phyloP scores from a whole-genome alignment of 129 eudicot species.

The Ambrosia artemisiifolia region DNA sequence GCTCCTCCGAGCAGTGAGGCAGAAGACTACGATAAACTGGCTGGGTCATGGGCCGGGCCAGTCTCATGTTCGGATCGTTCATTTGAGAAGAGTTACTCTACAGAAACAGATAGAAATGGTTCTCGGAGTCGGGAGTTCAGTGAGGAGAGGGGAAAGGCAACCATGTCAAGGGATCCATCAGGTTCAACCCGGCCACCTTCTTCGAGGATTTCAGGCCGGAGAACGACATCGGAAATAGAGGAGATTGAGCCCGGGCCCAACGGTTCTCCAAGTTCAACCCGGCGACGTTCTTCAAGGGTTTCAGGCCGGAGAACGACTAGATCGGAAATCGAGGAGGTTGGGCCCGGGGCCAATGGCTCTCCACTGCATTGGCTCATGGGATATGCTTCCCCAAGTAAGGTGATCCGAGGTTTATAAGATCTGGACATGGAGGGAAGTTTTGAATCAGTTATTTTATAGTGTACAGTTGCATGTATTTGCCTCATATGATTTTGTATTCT shows the following conservation, averaged over 20 bases:
- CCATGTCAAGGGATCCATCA: conserved; percentile 23
- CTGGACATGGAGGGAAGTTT: conserved; percentile 4
- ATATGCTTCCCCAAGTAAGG: conserved; percentile 65
- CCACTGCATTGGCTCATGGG: conserved; percentile 94
- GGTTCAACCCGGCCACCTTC: conserved; percentile 38
- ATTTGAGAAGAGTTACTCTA: conserved; percentile 41
- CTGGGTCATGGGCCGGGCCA: conserved; percentile 29
- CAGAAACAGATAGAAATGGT: conserved; percentile 47
- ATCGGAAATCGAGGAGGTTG: conserved; percentile 64
- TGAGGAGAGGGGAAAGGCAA: conserved; percentile 41
- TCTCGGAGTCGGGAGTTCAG: conserved; percentile 27
- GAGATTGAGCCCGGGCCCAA: conserved; percentile 35
- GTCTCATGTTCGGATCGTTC: conserved; percentile 61
- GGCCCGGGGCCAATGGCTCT: conserved; percentile 35
- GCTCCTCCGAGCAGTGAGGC: conserved; percentile 80
- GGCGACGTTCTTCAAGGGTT: conserved; percentile 31
- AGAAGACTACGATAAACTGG: conserved; percentile 32
- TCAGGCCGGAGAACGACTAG: conserved; percentile 16
- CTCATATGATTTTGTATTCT: conserved; percentile 20
- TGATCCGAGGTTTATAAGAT: conserved; percentile 36
- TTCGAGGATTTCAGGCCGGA: conserved; percentile 14
- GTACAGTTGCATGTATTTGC: conserved; percentile 20
- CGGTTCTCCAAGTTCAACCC: conserved; percentile 16
- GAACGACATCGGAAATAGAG: conserved; percentile 52
- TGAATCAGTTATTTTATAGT: conserved; percentile 17